A percentile compares a stretch with the other conserved stretches of the same genome.
phyloP scores from a whole-genome alignment of 2,329 filamentous ascomycete species.

The Chaetomium olivaceum region DNA sequence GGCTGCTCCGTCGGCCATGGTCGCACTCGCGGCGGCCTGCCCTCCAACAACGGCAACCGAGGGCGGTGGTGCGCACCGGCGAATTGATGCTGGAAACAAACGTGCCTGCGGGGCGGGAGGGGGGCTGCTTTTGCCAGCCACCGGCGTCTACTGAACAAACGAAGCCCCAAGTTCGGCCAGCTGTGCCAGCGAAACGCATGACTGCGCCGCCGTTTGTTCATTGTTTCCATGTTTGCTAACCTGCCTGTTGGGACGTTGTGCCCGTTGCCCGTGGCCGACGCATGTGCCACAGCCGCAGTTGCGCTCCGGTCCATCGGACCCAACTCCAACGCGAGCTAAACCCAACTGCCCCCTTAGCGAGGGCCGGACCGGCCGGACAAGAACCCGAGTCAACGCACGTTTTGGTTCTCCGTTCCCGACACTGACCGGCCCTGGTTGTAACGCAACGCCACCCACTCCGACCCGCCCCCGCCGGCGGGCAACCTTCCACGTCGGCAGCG shows the following conservation, averaged over 20 bases:
- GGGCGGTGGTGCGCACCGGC: conserved; percentile 4
- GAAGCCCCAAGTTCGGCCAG: background rate
- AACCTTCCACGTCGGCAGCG: background rate
- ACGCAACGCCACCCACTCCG: conserved; percentile 10
- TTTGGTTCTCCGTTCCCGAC: conserved; percentile 21
- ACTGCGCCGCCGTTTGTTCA: conserved; percentile 13
- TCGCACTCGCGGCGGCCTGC: conserved; percentile 23
- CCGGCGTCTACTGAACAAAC: conserved; percentile 8
- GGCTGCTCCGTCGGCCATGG: conserved; percentile 22
- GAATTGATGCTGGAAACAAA: conserved; percentile 18
- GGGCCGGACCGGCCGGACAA: conserved; percentile 24
- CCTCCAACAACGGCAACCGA: conserved; percentile 23
- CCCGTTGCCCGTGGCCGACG: background rate
- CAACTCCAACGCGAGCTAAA: background rate
- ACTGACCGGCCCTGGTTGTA: conserved; percentile 14
- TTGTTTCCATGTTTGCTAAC: conserved; percentile 19
- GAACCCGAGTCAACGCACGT: conserved; percentile 19
- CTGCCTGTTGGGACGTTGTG: conserved; percentile 17
- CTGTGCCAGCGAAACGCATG: conserved; percentile 29
- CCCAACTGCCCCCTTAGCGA: conserved; percentile 19
- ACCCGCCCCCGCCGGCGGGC: conserved; percentile 6
- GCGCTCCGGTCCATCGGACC: conserved; percentile 15
- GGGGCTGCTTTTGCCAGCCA: conserved; percentile 8
- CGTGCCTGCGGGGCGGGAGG: conserved; percentile 7
- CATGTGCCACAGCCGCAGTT: conserved; percentile 13